Evolutionary conservation across 2,329 filamentous ascomycete genomes (phyloP).

Genomic region (Neofusicoccum umdonicola): DNA sequence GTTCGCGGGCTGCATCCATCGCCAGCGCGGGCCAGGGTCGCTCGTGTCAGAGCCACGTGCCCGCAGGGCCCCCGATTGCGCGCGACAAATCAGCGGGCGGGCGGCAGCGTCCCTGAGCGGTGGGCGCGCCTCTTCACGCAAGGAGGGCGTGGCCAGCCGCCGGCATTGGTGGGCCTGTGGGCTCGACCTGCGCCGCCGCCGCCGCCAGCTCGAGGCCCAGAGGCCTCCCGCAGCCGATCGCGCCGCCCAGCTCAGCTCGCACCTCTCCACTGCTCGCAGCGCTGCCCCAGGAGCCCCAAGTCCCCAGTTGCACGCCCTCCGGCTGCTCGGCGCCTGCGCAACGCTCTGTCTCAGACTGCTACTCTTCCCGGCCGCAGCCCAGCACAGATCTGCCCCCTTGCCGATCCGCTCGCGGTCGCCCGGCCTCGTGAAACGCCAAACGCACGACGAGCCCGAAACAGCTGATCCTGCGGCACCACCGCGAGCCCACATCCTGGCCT

Average conservation of each 20-base stretch:
- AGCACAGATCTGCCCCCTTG: slow-evolving; percentile 13
- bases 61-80: not conserved
- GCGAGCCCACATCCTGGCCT: slow-evolving; percentile 8
- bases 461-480: slow-evolving; percentile 13
- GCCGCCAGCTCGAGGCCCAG: no score
- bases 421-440: slow-evolving; percentile 16
- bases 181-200: not conserved
- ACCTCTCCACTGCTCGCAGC: no score
- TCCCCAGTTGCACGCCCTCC: not conserved
- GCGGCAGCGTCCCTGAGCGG: not conserved
- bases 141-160: not conserved
- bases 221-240: no score
- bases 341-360: slow-evolving; percentile 12
- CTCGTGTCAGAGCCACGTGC: slow-evolving; percentile 11
- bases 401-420: slow-evolving; percentile 13
- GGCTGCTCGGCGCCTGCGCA: slow-evolving; percentile 6
- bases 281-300: no score
- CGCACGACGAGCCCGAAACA: slow-evolving; percentile 15
- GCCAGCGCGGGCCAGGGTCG: not conserved
- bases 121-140: not conserved
- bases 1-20: not conserved
- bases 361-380: not conserved
- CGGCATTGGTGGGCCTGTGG: not conserved
- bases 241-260: no score
- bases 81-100: not conserved